Evolutionary conservation across 331 rosid species (phyloP), one percentile per base, ranked within the genome.

Genomic region (Malus hybrid): DNA sequence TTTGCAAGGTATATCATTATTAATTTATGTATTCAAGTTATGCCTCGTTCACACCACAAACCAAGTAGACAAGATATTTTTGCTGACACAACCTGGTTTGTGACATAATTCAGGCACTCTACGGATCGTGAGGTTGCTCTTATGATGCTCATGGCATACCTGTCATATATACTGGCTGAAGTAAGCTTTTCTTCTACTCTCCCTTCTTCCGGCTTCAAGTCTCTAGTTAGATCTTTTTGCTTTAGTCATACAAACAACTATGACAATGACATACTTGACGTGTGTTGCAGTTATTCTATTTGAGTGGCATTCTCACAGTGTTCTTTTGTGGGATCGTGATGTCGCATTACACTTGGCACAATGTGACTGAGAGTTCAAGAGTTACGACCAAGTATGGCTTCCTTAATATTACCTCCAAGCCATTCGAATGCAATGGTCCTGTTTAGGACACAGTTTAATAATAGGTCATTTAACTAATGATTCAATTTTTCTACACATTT

Each of bases 311-410:
- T 81, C 99, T 95, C 78, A 92, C 99, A 4, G 98, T 95, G 42
- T 95, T 95, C 91, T 95, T 95, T 77, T 95, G 99, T 79, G 99
- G 99, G 76, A 95, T 95, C 73, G 93, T 90, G 19, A 92, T 95
- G 99, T 95, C 99, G 19, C 99, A 95, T 77, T 95, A 95, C 85
- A 95, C 99, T 48, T 95, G 99, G 98, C 99, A 92, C 84, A 95
- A 95, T 70, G 98, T 95, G 75, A 90, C 97, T 1, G 97, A 95
- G 81, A 82, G 93, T 83, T 95, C 99, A 80, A 90, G 98, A 87
- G 75, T 89, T 76, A 95, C 98, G 18, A 95, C 99, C 72, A 95
- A 90, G 99, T 95, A 83, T 33, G 87, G 22, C 32, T 61, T 81
- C 75, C 64, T 76, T 28, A 66, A 74, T n/a, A 75, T 77, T 79